A percentile compares a stretch with the other conserved stretches of the same genome.
These are phyloP conservation scores for Aspergillus pseudoterreus DNA, from an alignment of 2,329 filamentous ascomycete species.

Conservation along the genomic window DNA sequence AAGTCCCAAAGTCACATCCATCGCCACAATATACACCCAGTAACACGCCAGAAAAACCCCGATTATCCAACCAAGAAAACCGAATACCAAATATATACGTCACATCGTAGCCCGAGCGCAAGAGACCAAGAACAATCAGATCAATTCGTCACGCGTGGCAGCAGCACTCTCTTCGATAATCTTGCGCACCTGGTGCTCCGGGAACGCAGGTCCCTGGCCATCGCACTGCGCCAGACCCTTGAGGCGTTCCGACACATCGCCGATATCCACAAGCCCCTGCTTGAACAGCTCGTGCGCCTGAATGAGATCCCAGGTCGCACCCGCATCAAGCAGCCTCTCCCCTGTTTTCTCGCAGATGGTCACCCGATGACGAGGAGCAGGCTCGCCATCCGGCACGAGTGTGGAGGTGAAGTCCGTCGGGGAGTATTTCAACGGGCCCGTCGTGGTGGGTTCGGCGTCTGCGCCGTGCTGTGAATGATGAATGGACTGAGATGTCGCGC, in stretches of 20 bases:
- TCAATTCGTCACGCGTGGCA: conserved; percentile 73
- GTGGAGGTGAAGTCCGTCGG: conserved; percentile 69
- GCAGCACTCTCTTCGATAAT: conserved; percentile 78
- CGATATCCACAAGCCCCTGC: conserved; percentile 75
- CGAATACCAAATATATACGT: neutral
- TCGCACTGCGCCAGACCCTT: conserved; percentile 75
- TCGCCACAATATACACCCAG: neutral
- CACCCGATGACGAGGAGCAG: conserved; percentile 61
- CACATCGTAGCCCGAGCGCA: neutral
- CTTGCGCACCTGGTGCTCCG: conserved; percentile 66
- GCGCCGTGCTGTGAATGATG: conserved; percentile 36
- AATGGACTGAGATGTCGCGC: conserved; percentile 62
- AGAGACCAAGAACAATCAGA: conserved; percentile 40
- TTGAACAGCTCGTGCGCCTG: conserved; percentile 74
- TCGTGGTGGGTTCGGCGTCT: conserved; percentile 45
- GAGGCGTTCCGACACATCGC: conserved; percentile 72
- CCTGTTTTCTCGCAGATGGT: conserved; percentile 61
- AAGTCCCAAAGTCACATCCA: neutral
- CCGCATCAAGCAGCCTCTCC: conserved; percentile 67
- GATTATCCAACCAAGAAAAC: neutral
- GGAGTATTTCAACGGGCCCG: conserved; percentile 67
- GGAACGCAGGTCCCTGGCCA: conserved; percentile 83
- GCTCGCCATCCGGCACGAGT: conserved; percentile 50
- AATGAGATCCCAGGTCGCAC: conserved; percentile 86
- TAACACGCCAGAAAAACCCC: neutral